A percentile compares a stretch with the other conserved stretches of the same genome.
phyloP scores from a whole-genome alignment of 768 basidiomycete species.

The Rhodotorula babjevae region DNA sequence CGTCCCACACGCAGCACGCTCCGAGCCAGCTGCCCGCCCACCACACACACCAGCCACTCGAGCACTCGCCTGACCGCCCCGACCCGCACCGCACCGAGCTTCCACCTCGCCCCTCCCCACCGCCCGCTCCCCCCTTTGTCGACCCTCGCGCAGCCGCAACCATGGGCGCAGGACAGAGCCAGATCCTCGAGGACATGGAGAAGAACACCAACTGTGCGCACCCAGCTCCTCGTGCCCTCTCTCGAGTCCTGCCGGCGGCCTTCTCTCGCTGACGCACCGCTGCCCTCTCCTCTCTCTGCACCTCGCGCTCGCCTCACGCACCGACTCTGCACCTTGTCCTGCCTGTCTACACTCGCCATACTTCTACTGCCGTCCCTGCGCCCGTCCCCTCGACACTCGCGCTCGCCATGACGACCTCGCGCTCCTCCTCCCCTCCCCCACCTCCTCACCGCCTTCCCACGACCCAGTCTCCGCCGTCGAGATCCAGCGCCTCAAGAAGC shows the following conservation, averaged over 20 bases:
- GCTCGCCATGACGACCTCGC: no score
- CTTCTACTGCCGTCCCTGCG: neutral
- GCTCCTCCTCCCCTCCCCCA: neutral
- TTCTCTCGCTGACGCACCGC: neutral
- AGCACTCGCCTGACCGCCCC: neutral
- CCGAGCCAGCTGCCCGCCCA: no score
- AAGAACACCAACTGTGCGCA: constrained; percentile 91
- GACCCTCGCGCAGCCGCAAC: constrained; percentile 18
- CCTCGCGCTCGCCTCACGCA: neutral
- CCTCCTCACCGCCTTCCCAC: neutral
- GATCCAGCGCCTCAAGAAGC: constrained; percentile 91
- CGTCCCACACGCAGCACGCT: no score
- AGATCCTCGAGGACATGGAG: constrained; percentile 98
- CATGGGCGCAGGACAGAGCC: constrained; percentile 58
- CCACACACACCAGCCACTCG: no score
- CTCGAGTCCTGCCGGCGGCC: neutral
- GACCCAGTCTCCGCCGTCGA: constrained; percentile 82
- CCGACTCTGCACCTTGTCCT: neutral
- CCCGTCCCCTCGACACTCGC: no score
- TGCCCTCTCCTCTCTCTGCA: no score
- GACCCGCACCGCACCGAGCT: neutral
- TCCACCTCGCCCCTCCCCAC: neutral
- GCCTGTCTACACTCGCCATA: neutral
- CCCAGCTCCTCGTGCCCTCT: no score
- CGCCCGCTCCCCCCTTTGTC: neutral